Evolutionary conservation across 139 green algal genomes (phyloP).

Genomic region (Volvox africanus): DNA sequence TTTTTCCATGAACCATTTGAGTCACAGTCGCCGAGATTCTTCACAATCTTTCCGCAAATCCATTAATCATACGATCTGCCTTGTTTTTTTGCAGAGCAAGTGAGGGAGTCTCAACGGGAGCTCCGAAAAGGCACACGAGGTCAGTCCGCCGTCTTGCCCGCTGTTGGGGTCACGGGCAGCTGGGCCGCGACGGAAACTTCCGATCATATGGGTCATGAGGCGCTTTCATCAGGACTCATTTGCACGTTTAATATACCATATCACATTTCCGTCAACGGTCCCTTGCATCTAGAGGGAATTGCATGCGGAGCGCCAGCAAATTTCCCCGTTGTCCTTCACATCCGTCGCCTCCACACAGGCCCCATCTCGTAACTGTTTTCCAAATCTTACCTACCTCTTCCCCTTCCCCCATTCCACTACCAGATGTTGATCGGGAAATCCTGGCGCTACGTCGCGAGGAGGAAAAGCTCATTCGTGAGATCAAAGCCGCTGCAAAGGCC

Average conservation of each 20-base stretch:
- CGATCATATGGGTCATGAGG: too few relatives aligned
- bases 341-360: background rate
- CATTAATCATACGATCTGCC: background rate
- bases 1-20: background rate
- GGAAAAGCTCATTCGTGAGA: conserved; percentile 70
- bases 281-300: too few relatives aligned
- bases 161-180: too few relatives aligned
- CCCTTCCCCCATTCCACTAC: background rate
- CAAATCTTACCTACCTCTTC: background rate
- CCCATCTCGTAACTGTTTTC: background rate
- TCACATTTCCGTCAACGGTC: too few relatives aligned
- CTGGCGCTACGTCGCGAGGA: conserved; percentile 69
- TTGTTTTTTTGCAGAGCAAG: conserved; percentile 59
- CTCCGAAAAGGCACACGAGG: conserved; percentile 65
- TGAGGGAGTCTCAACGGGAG: conserved; percentile 63
- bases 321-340: background rate
- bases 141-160: conserved; percentile 14
- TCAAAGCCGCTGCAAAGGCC: conserved; percentile 69
- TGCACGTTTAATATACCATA: too few relatives aligned
- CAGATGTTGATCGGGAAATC: conserved; percentile 74
- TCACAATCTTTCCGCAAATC: too few relatives aligned
- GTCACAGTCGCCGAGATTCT: background rate
- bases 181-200: too few relatives aligned
- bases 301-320: too few relatives aligned
- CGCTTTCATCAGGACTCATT: too few relatives aligned